Base-by-base conservation (phyloP, 1,284 basidiomycete species). In the Boletus smithii region DNA sequence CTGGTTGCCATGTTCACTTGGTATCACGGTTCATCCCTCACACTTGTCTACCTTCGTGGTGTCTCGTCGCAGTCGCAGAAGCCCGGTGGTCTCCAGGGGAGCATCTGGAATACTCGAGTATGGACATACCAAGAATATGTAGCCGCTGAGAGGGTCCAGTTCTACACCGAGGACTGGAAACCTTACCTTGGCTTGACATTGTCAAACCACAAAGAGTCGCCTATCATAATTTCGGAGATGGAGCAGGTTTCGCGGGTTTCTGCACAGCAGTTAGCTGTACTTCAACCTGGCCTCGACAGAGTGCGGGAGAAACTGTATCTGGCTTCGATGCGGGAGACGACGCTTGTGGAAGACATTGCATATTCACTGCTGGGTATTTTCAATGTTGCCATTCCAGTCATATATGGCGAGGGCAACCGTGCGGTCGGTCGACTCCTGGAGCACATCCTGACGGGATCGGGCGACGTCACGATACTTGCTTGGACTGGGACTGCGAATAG, bases 341-440 rank as follows among this genome's bases (percentile, higher is more conserved):
- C 41, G 0, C 29, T 22, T 17, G 31, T 18, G 8, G 54, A 58
- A 37, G 54, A 55, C 5, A 24, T 32, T 5, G 54, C 54, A 6
- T 58, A 54, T n/a, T 53, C 54, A 3, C 8, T 57, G 13, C n/a
- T 55, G 1, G 41, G 52, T 4, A 51, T 54, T n/a, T 51, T 57
- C 41, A 38, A 55, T 18, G 26, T 32, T 2, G 16, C 41, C 0
- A 33, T 55, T 4, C 48, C 43, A 1, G 26, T 42, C 8, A 54
- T 56, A 10, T 53, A 57, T 11, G 50, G 53, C 2, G 52, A 53
- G 24, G 49, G 42, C 0, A 34, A 37, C 11, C 37, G 29, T 4
- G 53, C 53, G 5, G 41, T 54, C 3, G 54, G 53, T 22, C 44
- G 55, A 3, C 41, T 58, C 1, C 20, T 55, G 3, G 55, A 58